Base-by-base conservation (phyloP, 2,329 filamentous ascomycete species). In the Calonectria pseudoturangicola region DNA sequence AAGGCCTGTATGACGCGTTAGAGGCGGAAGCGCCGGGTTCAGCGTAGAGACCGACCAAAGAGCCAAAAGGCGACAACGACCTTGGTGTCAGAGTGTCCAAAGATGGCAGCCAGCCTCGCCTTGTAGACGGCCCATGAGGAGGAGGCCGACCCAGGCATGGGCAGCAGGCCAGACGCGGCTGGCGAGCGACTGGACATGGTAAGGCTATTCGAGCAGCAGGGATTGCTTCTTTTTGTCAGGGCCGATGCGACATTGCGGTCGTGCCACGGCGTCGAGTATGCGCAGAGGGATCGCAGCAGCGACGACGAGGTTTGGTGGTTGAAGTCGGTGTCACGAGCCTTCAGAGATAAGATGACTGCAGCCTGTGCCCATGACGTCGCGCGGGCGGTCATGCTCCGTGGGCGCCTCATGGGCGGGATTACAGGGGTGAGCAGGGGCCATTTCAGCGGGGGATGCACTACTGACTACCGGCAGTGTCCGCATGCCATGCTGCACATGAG, bases 21-120 rank as follows among this genome's bases (percentile, higher is more conserved):
- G 45, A 21, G 45, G 75, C 47, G 4, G 43, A 36, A 16, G 47
- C 21, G n/a, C 28, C 8, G 25, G 4, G 1, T 0, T 3, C 4
- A 2, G 1, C 6, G 9, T n/a, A 0, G 13, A 15, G 60, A n/a
- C 69, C 9, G 66, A 98, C 96, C 96, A 81, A 98, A 97, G 2
- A 98, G 88, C 96, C 96, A 98, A 81, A 98, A 98, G 33, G 96
- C 94, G 64, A 92, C 81, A 69, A 95, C 89, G 18, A 98, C 94
- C 64, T 92, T 88, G 1, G 89, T 88, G 80, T 97, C 92, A 60
- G 92, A 90, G 71, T 92, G 92, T 36, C 89, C 88, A 70, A 97
- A 91, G 56, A 93, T 79, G 25, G 88, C 86, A 63, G 85, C 86
- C 30, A 97, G 80, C 43, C 94, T 91, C 30, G 92, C 91, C 71